A percentile compares a stretch with the other conserved stretches of the same genome.
Conservation (phyloP, 73 alveolate genomes). For the Breviolum minutum region DNA sequence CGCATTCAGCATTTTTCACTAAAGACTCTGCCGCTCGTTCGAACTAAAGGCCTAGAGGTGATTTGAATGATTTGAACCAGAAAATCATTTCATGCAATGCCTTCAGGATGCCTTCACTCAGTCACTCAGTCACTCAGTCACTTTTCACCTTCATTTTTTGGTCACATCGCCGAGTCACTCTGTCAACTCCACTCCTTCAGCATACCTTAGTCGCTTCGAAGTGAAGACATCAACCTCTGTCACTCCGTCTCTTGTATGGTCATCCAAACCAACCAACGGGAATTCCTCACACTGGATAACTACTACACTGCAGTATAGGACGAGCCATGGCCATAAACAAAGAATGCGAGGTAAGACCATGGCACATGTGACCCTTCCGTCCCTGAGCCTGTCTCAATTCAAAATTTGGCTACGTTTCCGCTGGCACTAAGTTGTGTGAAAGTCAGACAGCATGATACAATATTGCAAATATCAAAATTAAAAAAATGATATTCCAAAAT, state of each 20-base stretch:
- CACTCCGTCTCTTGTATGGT: too few species aligned
- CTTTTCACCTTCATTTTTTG: background rate
- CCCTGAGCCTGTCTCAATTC: too few species aligned
- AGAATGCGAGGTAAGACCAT: too few species aligned
- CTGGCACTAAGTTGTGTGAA: too few species aligned
- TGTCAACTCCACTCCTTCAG: conserved; percentile 43
- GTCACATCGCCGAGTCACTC: background rate
- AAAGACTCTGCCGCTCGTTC: background rate
- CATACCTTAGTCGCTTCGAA: background rate
- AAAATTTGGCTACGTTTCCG: too few species aligned
- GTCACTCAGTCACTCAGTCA: background rate
- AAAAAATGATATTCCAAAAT: background rate
- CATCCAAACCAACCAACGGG: too few species aligned
- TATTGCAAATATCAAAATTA: too few species aligned
- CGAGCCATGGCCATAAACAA: too few species aligned
- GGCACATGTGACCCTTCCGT: background rate
- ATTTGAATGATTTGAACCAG: background rate
- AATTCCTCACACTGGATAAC: too few species aligned
- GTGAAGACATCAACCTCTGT: too few species aligned
- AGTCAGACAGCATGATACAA: too few species aligned
- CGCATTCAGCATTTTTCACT: background rate
- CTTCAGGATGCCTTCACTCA: background rate
- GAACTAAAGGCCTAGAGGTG: background rate
- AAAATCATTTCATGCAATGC: background rate
- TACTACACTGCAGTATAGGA: too few species aligned